Base-by-base conservation (phyloP, 208 protist species). In the Trypanosoma conorhini region DNA sequence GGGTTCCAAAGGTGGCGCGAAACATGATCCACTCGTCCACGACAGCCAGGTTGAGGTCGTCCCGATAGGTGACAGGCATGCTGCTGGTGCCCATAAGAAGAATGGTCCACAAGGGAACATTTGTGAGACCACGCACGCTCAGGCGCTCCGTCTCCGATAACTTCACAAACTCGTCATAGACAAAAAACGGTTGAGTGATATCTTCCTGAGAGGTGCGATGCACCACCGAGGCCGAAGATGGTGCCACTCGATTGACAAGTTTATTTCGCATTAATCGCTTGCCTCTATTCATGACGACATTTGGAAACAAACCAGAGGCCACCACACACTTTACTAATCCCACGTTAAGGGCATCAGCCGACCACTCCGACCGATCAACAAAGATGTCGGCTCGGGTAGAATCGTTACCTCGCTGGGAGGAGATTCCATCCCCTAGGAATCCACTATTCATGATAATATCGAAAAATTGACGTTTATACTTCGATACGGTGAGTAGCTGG, bases 11-110 rank as follows among this genome's bases (percentile, higher is more conserved):
- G 1, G 75, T 76, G 5, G 75, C 65, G 57, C 85, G 92, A 40
- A 94, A 89, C 51, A 83, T 76, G n/a, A 97, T 79, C 88, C 92
- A 97, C 17, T 78, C 77, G 59, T 93, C 82, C 21, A 95, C 61
- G 7, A 86, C 64, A 28, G 57, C 85, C 9, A 96, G 73, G 42
- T 77, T 79, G 13, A 95, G 65, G 17, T 92, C 81, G 48, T 86
- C 60, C 12, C 61, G 74, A 67, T 87, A 92, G 13, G 80, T 81
- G 19, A 92, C 61, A 13, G 71, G 66, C 62, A 90, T 80, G 31
- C 62, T 76, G 42, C 55, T 67, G 7, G 82, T 74, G 40, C 80
- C 76, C 59, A 94, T 86, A 26, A 96, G 71, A 15, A 97, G 38
- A 57, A 95, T 69, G 9, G 80, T 79, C 89, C 92, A 97, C 24